Base-by-base conservation (phyloP, 2,329 filamentous ascomycete species). In the Colletotrichum shisoi region DNA sequence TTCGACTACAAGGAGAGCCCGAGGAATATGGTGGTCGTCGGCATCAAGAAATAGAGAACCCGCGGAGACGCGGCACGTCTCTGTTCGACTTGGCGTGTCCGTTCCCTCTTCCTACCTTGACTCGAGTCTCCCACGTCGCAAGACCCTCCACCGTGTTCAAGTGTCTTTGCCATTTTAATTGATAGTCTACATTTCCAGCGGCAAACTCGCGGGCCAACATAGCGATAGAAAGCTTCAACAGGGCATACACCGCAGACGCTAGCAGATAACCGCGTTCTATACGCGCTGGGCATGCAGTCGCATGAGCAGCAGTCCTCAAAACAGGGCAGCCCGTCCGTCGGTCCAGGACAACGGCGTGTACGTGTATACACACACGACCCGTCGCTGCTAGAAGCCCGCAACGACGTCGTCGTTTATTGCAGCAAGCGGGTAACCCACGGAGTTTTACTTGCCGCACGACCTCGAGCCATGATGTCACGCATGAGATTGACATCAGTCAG, bases 21-120 rank as follows among this genome's bases (percentile, higher is more conserved):
- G 54, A 84, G 95, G 69, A 98, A 99, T 78, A 78, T 98, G 74
- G 94, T 96, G 2, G 91, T 99, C 4, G 94, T 98, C 37, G 95
- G 94, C 0, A 85, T 98, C 57, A 97, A 97, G 81, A 87, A 85
- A 72, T 82, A 72, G 74, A 37, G 45, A 45, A 27, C 48, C 39
- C 44, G 24, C 27, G 27, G 51, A 44, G 19, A 42, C n/a, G 19
- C 8, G 24, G 21, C 24, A 34, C 46, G 37, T 44, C 12, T 58
- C 31, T 42, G 21, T 15, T 8, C 31, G 21, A 24, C 44, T 49
- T 45, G 63, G 15, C 24, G n/a, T 37, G 6, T 21, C 51, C 48
- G 24, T 42, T 6, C 24, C 31, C 6, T 42, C 19, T 34, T 17
- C 60, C 24, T 4, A n/a, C 31, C 49, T 49, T 62, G 57, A 24